Percentiles rank a stretch among this genome's conserved stretches.
These are phyloP conservation scores for Purpureocillium takamizusanense DNA, from an alignment of 2,329 filamentous ascomycete species.

Conservation along the genomic window DNA sequence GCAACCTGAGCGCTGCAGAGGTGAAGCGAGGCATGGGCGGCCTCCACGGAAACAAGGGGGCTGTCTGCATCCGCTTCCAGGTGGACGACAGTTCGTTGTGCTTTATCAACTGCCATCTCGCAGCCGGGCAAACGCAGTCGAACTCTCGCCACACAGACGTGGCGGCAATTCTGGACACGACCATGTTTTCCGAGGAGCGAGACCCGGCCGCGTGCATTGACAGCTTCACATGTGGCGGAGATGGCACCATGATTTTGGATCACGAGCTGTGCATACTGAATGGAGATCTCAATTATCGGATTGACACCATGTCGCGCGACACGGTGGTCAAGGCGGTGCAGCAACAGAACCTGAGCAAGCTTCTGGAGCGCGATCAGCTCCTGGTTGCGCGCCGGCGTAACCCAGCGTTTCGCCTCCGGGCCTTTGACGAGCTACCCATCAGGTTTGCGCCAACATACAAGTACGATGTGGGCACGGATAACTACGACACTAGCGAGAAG, in stretches of 20 bases:
- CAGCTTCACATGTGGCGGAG: constrained; percentile 82
- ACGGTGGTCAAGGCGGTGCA: constrained; percentile 82
- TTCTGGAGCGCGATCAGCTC: constrained; percentile 89
- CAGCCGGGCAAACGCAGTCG: constrained; percentile 85
- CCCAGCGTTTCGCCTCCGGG: constrained; percentile 76
- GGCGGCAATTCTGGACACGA: constrained; percentile 75
- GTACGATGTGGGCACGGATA: constrained; percentile 92
- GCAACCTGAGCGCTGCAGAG: constrained; percentile 68
- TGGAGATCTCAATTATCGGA: constrained; percentile 95
- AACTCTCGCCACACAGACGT: constrained; percentile 88
- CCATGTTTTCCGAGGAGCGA: constrained; percentile 62
- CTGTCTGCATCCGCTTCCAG: constrained; percentile 82
- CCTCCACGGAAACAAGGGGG: constrained; percentile 92
- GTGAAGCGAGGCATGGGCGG: constrained; percentile 96
- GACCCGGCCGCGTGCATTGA: constrained; percentile 62
- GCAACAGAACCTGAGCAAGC: constrained; percentile 69
- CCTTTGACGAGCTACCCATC: constrained; percentile 86
- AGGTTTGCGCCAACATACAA: constrained; percentile 96
- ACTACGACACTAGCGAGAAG: constrained; percentile 92
- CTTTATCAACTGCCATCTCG: constrained; percentile 95
- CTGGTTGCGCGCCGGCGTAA: constrained; percentile 84
- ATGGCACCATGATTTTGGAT: constrained; percentile 89
- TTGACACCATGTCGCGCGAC: constrained; percentile 92
- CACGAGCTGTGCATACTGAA: constrained; percentile 97
- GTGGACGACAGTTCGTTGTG: constrained; percentile 91